Base-by-base conservation (phyloP, 768 basidiomycete species). In the Nidularia pulvinata region DNA sequence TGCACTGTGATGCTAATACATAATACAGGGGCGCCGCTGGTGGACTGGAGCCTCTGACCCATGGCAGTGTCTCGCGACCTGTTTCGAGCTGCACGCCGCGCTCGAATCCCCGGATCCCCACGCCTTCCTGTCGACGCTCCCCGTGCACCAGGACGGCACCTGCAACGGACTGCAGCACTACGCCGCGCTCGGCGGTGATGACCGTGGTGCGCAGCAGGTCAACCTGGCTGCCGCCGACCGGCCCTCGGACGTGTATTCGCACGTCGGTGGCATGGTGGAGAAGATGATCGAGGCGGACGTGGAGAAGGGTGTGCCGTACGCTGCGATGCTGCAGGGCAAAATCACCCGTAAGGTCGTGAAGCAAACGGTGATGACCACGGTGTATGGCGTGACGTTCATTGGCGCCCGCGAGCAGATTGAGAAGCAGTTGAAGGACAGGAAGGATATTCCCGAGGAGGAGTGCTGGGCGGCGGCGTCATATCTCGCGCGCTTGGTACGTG, bases 281-380 rank as follows among this genome's bases (percentile, higher is more conserved):
- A 67, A 77, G 60, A 67, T 78, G 46, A 76, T 97, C 34, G 69
- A 70, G 43, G 69, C 71, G 59, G 91, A 93, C 54, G 75, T 79
- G 5, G 72, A 66, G 54, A 70, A 71, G 6, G 86, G 83, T 1
- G 66, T 80, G 7, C 65, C 73, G 51, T 69, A 74, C 51, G 96
- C 94, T 0, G 56, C 70, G 48, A 58, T 90, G 58, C 76, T 96
- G 30, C 51, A 75, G 42, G 93, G 91, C 33, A 93, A 92, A 69
- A 79, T 99, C 33, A 79, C 92, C 16, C 74, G 97, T 22, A 98
- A 99, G 70, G 88, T 97, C 14, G 96, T 99, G 60, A 99, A 99
- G 77, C 96, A 98, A 75, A 98, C 97, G 22, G 93, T 98, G 58
- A 99, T 99, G 97, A 99, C 96, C 1, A 98, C 96, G 2, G 96